Conservation (phyloP, 2,329 filamentous ascomycete genomes). For the Fusarium gaditjirri region DNA sequence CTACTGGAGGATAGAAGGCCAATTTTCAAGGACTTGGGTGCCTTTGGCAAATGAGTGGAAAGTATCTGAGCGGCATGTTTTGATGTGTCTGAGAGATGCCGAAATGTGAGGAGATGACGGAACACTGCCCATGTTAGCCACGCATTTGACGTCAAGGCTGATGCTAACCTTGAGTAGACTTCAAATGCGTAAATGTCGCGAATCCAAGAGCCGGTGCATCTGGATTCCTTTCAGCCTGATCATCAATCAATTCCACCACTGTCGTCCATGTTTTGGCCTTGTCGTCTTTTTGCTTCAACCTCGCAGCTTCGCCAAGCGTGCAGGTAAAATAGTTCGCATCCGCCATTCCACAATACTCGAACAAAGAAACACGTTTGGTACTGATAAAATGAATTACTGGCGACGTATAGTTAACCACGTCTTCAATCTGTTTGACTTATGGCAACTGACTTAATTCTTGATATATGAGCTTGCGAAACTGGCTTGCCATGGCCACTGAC, state of each 20-base stretch:
- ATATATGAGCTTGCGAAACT: too few species aligned
- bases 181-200: constrained; percentile 43
- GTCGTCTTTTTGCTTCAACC: constrained; percentile 44
- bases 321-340: constrained; percentile 67
- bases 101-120: constrained; percentile 44
- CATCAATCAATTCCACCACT: constrained; percentile 61
- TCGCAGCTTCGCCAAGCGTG: constrained; percentile 66
- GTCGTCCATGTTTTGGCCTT: constrained; percentile 51
- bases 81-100: constrained; percentile 47
- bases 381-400: rapidly evolving
- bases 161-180: not conserved
- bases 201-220: constrained; percentile 62
- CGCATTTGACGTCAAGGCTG: too few species aligned
- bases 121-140: not conserved
- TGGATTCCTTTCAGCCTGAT: constrained; percentile 54
- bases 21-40: not conserved
- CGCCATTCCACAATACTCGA: not conserved
- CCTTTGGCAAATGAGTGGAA: not conserved
- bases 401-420: too few species aligned
- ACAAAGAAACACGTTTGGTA: rapidly evolving
- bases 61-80: constrained; percentile 48
- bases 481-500: not conserved
- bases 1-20: constrained; percentile 68
- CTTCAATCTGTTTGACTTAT: not conserved
- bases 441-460: not conserved